Conservation (phyloP, 106 monocot species). For the Phalaenopsis aphrodite region DNA sequence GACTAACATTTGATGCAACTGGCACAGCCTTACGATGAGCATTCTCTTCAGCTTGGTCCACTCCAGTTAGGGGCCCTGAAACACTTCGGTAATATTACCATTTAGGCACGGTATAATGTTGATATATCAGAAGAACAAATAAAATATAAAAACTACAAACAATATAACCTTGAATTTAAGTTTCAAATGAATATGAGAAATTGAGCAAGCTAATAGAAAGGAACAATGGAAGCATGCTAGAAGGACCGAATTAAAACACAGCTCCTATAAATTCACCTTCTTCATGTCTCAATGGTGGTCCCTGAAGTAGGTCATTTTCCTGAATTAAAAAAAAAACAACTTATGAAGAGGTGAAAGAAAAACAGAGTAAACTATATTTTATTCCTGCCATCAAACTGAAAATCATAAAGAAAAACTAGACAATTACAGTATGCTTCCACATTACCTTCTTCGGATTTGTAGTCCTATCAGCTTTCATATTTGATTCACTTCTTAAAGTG, state of each 20-base stretch:
- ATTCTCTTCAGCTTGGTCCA: slow-evolving; percentile 28
- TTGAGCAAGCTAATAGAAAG: neutral
- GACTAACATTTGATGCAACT: slow-evolving; percentile 18
- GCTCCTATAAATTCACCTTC: neutral
- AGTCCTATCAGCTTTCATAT: neutral
- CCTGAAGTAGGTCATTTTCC: neutral
- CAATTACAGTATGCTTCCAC: neutral
- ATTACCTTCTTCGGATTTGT: neutral
- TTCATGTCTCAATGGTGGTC: neutral
- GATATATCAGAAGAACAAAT: neutral
- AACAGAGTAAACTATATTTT: neutral
- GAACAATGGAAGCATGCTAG: neutral
- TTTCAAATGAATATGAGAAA: neutral
- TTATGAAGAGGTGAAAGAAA: neutral
- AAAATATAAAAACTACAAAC: neutral
- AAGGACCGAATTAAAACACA: neutral
- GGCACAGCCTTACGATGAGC: slow-evolving; percentile 18
- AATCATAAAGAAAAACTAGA: neutral
- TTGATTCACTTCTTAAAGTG: neutral
- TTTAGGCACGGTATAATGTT: neutral
- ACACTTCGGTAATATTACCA: slow-evolving; percentile 4
- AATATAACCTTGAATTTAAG: neutral
- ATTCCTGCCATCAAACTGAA: neutral
- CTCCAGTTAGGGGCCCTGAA: slow-evolving; percentile 32
- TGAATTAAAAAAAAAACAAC: neutral